phyloP scores from a whole-genome alignment of 2,329 filamentous ascomycete species.

The Calonectria naviculata region DNA sequence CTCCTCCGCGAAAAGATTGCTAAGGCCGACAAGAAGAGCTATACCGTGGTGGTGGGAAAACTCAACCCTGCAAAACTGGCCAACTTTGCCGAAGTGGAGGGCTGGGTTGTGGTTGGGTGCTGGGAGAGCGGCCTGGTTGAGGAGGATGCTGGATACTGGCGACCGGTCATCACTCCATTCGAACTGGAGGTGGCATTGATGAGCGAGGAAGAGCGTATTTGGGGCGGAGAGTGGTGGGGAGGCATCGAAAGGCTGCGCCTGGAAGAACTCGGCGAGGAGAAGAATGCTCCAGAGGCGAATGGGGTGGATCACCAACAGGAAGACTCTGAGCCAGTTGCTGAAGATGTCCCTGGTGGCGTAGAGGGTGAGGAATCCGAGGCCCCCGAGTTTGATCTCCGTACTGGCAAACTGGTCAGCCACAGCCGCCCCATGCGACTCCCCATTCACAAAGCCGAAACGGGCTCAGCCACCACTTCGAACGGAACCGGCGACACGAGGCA shows the following conservation, averaged over 20 bases:
- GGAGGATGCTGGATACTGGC: conserved; percentile 83
- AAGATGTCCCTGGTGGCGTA: conserved; percentile 56
- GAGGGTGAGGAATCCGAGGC: conserved; percentile 79
- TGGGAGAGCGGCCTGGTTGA: conserved; percentile 97
- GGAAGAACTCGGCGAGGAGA: conserved; percentile 40
- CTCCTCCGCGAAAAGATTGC: conserved; percentile 79
- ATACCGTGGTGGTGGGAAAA: conserved; percentile 96
- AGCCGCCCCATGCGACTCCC: conserved; percentile 77
- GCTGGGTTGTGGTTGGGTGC: conserved; percentile 97
- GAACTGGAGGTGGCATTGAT: conserved; percentile 85
- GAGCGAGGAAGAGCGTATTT: conserved; percentile 80
- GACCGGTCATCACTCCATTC: conserved; percentile 93
- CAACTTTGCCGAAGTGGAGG: conserved; percentile 94
- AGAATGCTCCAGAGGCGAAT: conserved; percentile 24
- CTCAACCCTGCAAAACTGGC: conserved; percentile 95
- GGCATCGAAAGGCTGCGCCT: conserved; percentile 80
- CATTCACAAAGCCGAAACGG: conserved; percentile 33
- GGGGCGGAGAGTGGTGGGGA: conserved; percentile 90
- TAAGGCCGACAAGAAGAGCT: conserved; percentile 89
- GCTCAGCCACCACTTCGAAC: conserved; percentile 27
- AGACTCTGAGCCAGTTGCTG: conserved; percentile 35
- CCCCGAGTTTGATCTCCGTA: conserved; percentile 92
- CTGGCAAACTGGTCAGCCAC: conserved; percentile 83
- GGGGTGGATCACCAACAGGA: conserved; percentile 30
- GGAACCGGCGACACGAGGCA: conserved; percentile 18